Conservation (phyloP, 805 yeast genomes). For the Wickerhamomyces alni region DNA sequence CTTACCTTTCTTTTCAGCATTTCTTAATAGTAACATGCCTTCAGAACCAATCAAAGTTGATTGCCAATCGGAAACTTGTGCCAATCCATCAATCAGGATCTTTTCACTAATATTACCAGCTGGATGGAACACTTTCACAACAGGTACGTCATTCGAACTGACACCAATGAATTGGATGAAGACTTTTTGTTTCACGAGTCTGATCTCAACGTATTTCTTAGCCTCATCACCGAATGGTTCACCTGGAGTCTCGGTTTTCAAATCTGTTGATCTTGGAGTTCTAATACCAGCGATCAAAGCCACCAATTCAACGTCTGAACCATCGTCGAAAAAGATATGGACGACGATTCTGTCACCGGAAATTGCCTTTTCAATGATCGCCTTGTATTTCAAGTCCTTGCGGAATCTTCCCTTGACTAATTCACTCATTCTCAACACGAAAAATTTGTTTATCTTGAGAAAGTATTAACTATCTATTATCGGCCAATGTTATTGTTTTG, state of each 20-base stretch:
- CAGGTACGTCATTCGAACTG: slow-evolving; percentile 53
- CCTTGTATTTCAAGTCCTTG: slow-evolving; percentile 24
- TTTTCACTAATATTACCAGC: slow-evolving; percentile 72
- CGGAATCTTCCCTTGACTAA: slow-evolving; percentile 22
- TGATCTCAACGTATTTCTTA: slow-evolving; percentile 52
- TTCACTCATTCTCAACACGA: slow-evolving; percentile 9
- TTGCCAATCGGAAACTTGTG: slow-evolving; percentile 78
- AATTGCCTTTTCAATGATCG: slow-evolving; percentile 70
- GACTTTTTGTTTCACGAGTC: slow-evolving; percentile 57
- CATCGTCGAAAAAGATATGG: slow-evolving; percentile 42
- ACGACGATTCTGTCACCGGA: slow-evolving; percentile 74
- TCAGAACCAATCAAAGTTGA: slow-evolving; percentile 59
- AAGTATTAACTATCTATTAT: too few species aligned
- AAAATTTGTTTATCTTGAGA: too few species aligned
- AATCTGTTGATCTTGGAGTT: slow-evolving; percentile 59
- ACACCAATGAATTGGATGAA: slow-evolving; percentile 54
- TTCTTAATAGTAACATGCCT: slow-evolving; percentile 55
- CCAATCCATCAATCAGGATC: slow-evolving; percentile 64
- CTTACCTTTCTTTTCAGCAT: slow-evolving; percentile 59
- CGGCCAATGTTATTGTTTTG: not conserved
- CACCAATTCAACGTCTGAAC: slow-evolving; percentile 52
- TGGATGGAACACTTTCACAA: slow-evolving; percentile 59
- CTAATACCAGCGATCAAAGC: slow-evolving; percentile 69
- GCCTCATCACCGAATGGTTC: slow-evolving; percentile 67
- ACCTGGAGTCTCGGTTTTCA: slow-evolving; percentile 28